Base-by-base conservation (phyloP, 2,329 filamentous ascomycete genomes). In the Fusarium abutilonis region DNA sequence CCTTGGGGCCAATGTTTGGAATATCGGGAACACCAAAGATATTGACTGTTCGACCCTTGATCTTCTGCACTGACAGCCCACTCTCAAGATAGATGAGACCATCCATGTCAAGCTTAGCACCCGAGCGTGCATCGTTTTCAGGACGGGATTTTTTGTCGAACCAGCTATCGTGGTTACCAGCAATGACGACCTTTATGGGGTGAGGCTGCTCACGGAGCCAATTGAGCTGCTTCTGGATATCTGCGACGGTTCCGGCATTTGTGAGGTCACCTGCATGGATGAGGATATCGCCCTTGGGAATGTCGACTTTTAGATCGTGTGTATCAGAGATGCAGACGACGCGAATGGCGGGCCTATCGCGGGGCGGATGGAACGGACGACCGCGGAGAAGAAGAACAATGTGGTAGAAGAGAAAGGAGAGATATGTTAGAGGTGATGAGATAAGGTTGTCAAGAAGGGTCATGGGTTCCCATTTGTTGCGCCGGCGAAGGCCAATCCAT, bases 271-370 rank as follows among this genome's bases (percentile, higher is more conserved):
- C 94, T 3, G 92, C 91, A 73, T 97, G 94, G 68, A 98, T 90
- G 44, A 98, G 84, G 19, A 97, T 81, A 74, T 97, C 93, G 52
- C 93, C 93, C 9, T 83, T 76, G 0, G 93, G 92, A 1, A 96
- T 81, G 15, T 75, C 68, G 8, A 86, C 78, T 9, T 82, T 81
- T 38, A 83, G 81, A 57, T 86, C 86, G 77, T 97, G 94, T 0
- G 94, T 97, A 77, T 97, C 94, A 9, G 92, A 94, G 63, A 97
- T 86, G 77, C 92, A 96, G 63, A 97, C 91, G 23, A 97, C 83
- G 57, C 88, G 87, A 71, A 97, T 85, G 7, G 85, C 78, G 1
- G 78, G 79, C 52, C 79, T 80, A 52, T 81, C 78, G 29, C 79
- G 79, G 3, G 86, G 82, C 10, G 88, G 85, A 14, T 74, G 79